Conservation (phyloP, 1,139 yeast genomes). For the Candida sanyaensis region DNA sequence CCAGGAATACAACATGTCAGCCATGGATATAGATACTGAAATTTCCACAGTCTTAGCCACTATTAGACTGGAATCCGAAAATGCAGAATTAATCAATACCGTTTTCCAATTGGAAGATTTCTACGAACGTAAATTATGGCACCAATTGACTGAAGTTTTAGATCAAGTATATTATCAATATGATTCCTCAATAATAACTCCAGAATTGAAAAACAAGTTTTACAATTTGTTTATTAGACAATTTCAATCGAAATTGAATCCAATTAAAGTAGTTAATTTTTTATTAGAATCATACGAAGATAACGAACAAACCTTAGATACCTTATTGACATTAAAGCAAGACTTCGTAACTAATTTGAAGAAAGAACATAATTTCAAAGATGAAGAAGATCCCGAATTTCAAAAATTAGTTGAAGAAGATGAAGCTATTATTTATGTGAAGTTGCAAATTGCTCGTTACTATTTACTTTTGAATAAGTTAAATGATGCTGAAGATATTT, state of each 20-base stretch:
- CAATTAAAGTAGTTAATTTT: conserved; percentile 76
- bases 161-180: conserved; percentile 50
- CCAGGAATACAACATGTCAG: conserved; percentile 9
- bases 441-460: conserved; percentile 77
- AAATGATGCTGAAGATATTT: conserved; percentile 65
- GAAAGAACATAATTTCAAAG: conserved; percentile 25
- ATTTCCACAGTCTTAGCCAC: conserved; percentile 66
- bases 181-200: conserved; percentile 47
- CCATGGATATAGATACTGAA: conserved; percentile 49
- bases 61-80: conserved; percentile 66
- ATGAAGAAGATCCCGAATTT: conserved; percentile 36
- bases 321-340: conserved; percentile 53
- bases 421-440: conserved; percentile 58
- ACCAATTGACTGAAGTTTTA: conserved; percentile 73
- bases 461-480: conserved; percentile 59
- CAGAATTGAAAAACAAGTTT: conserved; percentile 60
- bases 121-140: conserved; percentile 81
- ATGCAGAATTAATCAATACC: conserved; percentile 56
- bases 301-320: conserved; percentile 52
- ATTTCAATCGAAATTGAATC: conserved; percentile 73
- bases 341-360: conserved; percentile 44
- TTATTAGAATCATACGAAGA: conserved; percentile 54
- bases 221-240: conserved; percentile 70
- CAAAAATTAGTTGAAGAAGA: conserved; percentile 37
- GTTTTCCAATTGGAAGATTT: conserved; percentile 80